A percentile compares a stretch with the other conserved stretches of the same genome.
Conservation (phyloP, 805 yeast genomes). For the Candida namnaoensis region DNA sequence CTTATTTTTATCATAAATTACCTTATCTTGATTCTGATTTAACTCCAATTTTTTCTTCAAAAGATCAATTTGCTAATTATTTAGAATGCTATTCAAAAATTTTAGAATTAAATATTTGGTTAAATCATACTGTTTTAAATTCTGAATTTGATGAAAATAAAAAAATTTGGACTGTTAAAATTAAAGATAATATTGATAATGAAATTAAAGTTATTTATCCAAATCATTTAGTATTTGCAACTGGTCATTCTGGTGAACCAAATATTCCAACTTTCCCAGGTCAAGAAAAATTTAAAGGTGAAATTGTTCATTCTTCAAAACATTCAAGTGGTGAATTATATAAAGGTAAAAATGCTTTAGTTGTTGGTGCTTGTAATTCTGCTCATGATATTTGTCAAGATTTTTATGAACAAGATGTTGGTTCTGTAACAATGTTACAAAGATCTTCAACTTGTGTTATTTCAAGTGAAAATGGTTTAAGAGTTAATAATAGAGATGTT, state of each 20-base stretch:
- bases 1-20: constrained; percentile 33
- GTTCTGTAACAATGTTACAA: constrained; percentile 32
- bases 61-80: constrained; percentile 36
- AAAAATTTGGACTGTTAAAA: constrained; percentile 24
- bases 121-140: constrained; percentile 20
- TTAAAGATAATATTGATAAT: constrained; percentile 20
- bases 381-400: constrained; percentile 39
- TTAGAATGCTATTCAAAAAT: constrained; percentile 31
- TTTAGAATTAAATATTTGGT: constrained; percentile 32
- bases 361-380: constrained; percentile 37
- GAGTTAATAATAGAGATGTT: constrained; percentile 22
- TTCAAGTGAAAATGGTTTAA: constrained; percentile 24
- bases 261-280: constrained; percentile 31
- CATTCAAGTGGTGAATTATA: constrained; percentile 32
- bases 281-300: constrained; percentile 28
- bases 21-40: constrained; percentile 31
- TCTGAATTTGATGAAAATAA: constrained; percentile 21
- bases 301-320: constrained; percentile 31
- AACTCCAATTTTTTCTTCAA: constrained; percentile 32
- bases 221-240: constrained; percentile 31
- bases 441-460: constrained; percentile 36
- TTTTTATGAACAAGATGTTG: constrained; percentile 33
- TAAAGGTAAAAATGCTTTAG: constrained; percentile 33
- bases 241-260: constrained; percentile 39
- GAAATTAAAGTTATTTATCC: constrained; percentile 19